Evolutionary conservation across 768 basidiomycete species (phyloP).

Genomic region (Leccinum uliginosum): DNA sequence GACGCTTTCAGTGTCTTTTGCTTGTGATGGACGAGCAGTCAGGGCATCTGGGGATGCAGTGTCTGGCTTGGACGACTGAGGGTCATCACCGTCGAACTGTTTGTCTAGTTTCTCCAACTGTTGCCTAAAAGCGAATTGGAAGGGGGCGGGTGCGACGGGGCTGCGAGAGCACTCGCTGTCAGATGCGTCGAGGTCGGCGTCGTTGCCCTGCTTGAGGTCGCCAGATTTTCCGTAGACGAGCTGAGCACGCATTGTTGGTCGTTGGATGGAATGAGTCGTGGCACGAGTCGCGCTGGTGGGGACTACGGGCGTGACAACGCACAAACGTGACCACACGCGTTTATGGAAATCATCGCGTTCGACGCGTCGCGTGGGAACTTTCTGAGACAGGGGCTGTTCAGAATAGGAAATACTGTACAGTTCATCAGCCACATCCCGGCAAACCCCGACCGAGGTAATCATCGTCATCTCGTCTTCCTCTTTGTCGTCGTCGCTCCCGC

Average conservation of each 20-base stretch:
- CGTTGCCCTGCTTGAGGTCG: background rate
- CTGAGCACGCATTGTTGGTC: conserved; percentile 12
- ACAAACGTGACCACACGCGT: conserved; percentile 33
- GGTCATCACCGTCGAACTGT: conserved; percentile 23
- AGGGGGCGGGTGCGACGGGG: conserved; percentile 20
- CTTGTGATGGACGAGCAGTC: conserved; percentile 14
- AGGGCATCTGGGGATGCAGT: conserved; percentile 2
- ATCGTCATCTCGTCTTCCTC: background rate
- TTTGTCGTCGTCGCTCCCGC: conserved; percentile 10
- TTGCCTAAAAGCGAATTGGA: conserved; percentile 42
- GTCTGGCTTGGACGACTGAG: conserved; percentile 1
- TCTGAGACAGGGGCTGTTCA: conserved; percentile 15
- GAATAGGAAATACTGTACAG: conserved; percentile 27
- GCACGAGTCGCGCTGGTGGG: background rate
- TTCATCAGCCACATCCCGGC: conserved; percentile 29
- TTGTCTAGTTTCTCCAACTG: conserved; percentile 41
- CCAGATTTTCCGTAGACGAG: conserved; percentile 25
- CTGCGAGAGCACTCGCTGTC: conserved; percentile 18
- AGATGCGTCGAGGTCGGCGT: background rate
- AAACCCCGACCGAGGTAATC: conserved; percentile 19
- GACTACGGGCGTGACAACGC: conserved; percentile 23
- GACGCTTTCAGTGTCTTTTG: conserved; percentile 19
- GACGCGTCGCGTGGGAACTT: conserved; percentile 19
- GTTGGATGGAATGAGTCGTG: background rate
- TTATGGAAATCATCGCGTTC: conserved; percentile 26